phyloP scores from a whole-genome alignment of 2,329 filamentous ascomycete species.

The Kalaharituber pfeilii region DNA sequence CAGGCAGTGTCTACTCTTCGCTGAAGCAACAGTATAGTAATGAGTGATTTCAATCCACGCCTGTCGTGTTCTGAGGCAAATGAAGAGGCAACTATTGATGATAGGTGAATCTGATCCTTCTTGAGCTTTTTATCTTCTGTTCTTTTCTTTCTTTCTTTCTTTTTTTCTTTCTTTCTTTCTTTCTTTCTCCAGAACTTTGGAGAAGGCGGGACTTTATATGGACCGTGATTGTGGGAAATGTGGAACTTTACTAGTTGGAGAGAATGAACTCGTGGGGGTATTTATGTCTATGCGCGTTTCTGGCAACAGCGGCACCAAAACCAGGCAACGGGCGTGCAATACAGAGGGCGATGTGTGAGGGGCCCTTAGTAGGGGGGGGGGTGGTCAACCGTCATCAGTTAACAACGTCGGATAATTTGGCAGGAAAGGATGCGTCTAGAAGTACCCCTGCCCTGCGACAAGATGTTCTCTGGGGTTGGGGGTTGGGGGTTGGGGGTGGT shows the following conservation, averaged over 20 bases:
- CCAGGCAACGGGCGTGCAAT: slow-evolving; percentile 16
- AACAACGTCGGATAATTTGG: slow-evolving; percentile 18
- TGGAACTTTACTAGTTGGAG: slow-evolving; percentile 12
- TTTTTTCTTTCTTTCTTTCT: too few species aligned
- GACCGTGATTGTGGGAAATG: not conserved
- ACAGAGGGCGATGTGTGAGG: slow-evolving; percentile 11
- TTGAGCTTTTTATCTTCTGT: too few species aligned
- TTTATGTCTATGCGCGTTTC: slow-evolving; percentile 18
- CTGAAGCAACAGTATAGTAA: too few species aligned
- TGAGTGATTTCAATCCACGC: too few species aligned
- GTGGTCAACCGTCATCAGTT: slow-evolving; percentile 16
- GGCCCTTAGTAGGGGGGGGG: not conserved
- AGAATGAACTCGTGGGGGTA: slow-evolving; percentile 18
- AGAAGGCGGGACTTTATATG: not conserved
- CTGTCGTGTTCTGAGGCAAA: slow-evolving; percentile 7
- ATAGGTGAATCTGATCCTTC: not conserved
- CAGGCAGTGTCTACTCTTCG: too few species aligned
- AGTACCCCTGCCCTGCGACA: not conserved
- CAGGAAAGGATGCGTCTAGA: slow-evolving; percentile 3
- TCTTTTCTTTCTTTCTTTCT: too few species aligned
- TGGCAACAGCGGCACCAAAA: slow-evolving; percentile 14
- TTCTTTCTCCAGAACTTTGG: too few species aligned
- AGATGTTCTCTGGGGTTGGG: not conserved
- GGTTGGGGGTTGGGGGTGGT: slow-evolving; percentile 2
- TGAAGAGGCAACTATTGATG: slow-evolving; percentile 3